A percentile compares a stretch with the other conserved stretches of the same genome.
phyloP scores from a whole-genome alignment of 2,329 filamentous ascomycete genomes.

The Nemania diffusa region DNA sequence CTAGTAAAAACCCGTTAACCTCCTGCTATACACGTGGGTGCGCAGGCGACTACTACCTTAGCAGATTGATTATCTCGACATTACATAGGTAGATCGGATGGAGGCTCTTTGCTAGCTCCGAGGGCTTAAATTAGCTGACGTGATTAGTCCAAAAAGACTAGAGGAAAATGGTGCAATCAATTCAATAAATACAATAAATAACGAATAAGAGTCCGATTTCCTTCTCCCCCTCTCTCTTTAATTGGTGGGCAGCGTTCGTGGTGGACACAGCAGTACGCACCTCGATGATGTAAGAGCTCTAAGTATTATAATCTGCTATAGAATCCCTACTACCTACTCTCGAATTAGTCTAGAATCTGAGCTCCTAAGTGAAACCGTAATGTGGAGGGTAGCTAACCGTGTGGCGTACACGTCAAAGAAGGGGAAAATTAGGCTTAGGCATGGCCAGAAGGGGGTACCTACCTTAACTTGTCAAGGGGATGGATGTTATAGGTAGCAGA shows the following conservation, averaged over 20 bases:
- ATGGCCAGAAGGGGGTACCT: no score
- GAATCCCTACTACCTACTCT: neutral
- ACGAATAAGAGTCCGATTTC: constrained; percentile 19
- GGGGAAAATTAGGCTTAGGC: neutral
- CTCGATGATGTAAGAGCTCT: no score
- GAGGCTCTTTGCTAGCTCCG: constrained; percentile 17
- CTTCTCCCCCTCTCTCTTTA: neutral
- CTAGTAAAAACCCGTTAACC: constrained; percentile 13
- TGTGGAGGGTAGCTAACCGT: neutral
- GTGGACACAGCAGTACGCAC: no score
- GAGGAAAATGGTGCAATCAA: neutral
- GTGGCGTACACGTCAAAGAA: neutral
- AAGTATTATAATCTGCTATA: no score
- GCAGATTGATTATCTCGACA: constrained; percentile 5
- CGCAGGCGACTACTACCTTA: constrained; percentile 21
- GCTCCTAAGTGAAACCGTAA: constrained; percentile 4
- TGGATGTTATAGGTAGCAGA: no score
- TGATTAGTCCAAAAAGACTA: constrained; percentile 24
- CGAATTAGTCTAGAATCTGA: neutral
- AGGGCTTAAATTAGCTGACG: constrained; percentile 5
- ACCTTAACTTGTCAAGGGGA: no score
- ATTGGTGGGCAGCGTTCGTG: constrained; percentile 13
- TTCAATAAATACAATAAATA: neutral
- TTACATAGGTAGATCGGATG: constrained; percentile 1
- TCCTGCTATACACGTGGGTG: constrained; percentile 30